Percentiles rank a stretch among this genome's conserved stretches.
These are phyloP conservation scores for Pterulicium gracile DNA, from an alignment of 1,284 basidiomycete genomes.

Conservation along the genomic window DNA sequence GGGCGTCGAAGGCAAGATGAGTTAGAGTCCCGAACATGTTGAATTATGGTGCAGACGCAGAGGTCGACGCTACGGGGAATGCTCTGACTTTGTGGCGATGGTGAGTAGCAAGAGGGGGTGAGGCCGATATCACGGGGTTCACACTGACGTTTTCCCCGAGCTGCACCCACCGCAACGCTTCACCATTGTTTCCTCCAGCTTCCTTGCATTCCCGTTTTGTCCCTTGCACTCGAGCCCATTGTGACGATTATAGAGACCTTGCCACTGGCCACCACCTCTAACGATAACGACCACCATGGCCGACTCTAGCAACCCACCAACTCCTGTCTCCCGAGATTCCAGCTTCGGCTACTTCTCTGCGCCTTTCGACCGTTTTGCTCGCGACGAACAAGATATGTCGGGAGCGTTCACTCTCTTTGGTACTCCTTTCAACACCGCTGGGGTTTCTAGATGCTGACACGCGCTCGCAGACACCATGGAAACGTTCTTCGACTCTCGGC, in stretches of 20 bases:
- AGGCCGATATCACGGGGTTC: too few relatives aligned
- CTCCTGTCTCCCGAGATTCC: neutral
- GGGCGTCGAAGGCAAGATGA: slow-evolving; percentile 68
- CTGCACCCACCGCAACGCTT: too few relatives aligned
- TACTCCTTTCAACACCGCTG: slow-evolving; percentile 18
- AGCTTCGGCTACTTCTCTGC: slow-evolving; percentile 22
- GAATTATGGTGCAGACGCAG: neutral
- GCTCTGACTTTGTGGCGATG: too few relatives aligned
- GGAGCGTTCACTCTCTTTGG: slow-evolving; percentile 67
- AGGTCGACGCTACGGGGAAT: too few relatives aligned
- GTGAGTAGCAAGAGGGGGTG: too few relatives aligned
- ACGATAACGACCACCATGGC: neutral
- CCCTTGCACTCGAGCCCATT: too few relatives aligned
- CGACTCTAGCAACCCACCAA: neutral
- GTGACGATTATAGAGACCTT: neutral
- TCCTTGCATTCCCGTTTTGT: too few relatives aligned
- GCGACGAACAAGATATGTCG: slow-evolving; percentile 37
- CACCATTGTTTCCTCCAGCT: too few relatives aligned
- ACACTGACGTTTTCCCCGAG: too few relatives aligned
- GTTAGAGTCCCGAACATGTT: slow-evolving; percentile 24
- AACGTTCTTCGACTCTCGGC: slow-evolving; percentile 82
- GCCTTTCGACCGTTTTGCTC: slow-evolving; percentile 31
- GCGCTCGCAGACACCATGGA: slow-evolving; percentile 64
- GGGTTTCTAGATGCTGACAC: slow-evolving; percentile 3
- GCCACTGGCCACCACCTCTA: too few relatives aligned